Evolutionary conservation across 2,329 filamentous ascomycete genomes (phyloP).

Genomic region (Huntiella decipiens): DNA sequence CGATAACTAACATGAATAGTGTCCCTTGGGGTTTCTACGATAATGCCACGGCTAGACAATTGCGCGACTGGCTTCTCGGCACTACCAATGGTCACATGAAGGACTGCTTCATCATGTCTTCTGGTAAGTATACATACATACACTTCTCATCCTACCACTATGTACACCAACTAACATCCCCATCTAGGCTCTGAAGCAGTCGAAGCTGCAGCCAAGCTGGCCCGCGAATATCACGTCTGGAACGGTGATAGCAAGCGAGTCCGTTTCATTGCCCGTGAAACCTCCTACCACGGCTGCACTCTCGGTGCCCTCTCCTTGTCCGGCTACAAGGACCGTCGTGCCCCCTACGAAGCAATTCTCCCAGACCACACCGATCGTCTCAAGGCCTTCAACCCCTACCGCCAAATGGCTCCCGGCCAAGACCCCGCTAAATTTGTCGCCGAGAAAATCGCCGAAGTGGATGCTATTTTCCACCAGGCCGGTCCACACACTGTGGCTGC

Average conservation of each 20-base stretch:
- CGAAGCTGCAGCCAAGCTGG: conserved; percentile 30
- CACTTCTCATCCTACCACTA: not conserved
- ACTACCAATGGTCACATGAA: conserved; percentile 19
- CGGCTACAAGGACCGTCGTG: conserved; percentile 40
- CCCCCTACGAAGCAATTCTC: conserved; percentile 43
- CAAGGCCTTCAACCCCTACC: conserved; percentile 48
- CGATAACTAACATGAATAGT: not conserved
- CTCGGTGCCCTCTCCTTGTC: conserved; percentile 46
- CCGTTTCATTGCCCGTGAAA: conserved; percentile 24
- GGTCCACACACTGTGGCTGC: conserved; percentile 49
- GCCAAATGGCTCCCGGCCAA: conserved; percentile 32
- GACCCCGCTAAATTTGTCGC: conserved; percentile 38
- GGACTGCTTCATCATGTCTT: conserved; percentile 19
- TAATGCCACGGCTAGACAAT: conserved; percentile 1
- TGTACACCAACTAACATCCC: not conserved
- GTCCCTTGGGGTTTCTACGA: conserved; percentile 8
- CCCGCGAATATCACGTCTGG: conserved; percentile 29
- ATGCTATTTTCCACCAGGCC: conserved; percentile 43
- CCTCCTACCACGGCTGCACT: conserved; percentile 31
- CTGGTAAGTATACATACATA: conserved; percentile 15
- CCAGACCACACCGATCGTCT: conserved; percentile 37
- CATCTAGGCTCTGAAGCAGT: conserved; percentile 32
- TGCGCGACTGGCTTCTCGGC: conserved; percentile 13
- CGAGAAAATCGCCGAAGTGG: conserved; percentile 44
- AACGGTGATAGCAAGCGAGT: conserved; percentile 18